Evolutionary conservation across 352 stramenopile genomes (phyloP), one percentile per base, ranked within the genome.

Genomic region (Peronospora belbahrii): DNA sequence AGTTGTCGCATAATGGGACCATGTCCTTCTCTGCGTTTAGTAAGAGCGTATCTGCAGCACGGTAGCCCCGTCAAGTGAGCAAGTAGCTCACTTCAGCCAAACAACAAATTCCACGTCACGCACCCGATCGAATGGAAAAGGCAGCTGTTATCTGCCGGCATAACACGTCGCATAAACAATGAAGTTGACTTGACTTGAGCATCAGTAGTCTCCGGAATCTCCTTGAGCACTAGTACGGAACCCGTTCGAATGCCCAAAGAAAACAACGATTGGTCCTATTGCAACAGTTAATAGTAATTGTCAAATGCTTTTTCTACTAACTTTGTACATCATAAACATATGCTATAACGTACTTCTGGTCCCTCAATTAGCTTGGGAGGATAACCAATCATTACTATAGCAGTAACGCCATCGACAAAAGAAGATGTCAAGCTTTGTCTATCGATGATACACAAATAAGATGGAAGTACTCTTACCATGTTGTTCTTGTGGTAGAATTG

Each of bases 71-170:
- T 20, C 14, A 24, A 28, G 7, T 46, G 17, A 54, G 10, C 23
- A 8, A 51, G 8, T 14, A 42, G 20, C 6, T 18, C 4, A 37
- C 20, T 14, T 20, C 27, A 20, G n/a, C 8, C 6, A 27, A 47
- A n/a, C 10, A 7, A 4, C 6, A 27, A 47, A n/a, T 6, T 23
- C 5, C 22, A 31, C 2, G 2, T 19, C n/a, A 33, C 50, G n/a
- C 41, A 89, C 65, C 70, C 74, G 24, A 94, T 84, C n/a, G 73
- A 67, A 59, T 91, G 87, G 50, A 94, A 94, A 5, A 94, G 62
- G 47, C 82, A 94, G 48, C 77, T 90, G 52, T 94, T 94, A 56
- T 94, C 82, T 9, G 79, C 79, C 5, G 82, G 72, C 30, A 94
- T 76, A 1, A 88, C 69, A 22, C 76, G 78, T 3, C 79, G 66